Evolutionary conservation across 192 early-diverging fungal species (phyloP), one percentile per base, ranked within the genome.

Genomic region (Backusella psychrophila): DNA sequence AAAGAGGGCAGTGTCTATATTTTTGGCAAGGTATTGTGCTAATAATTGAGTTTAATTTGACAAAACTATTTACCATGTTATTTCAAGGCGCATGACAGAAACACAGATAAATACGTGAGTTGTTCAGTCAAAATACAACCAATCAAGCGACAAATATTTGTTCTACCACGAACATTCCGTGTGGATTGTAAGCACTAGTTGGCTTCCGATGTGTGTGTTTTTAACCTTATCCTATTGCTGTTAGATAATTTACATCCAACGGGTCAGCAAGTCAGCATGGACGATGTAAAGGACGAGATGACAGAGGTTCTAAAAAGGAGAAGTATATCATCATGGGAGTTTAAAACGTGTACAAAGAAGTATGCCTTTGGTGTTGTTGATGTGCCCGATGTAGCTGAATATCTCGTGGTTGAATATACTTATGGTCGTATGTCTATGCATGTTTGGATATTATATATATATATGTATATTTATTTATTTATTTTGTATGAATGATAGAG

Each of bases 351-450:
- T 0, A 79, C 84, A 29, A 87, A 96, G 19, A 92, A 93, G 39
- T 99, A 99, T 79, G 96, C 95, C 0, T 99, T 99, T 74, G 96
- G 97, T 74, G 17, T 89, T 3, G 87, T 92, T 3, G 90, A 83
- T 3, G 85, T 99, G 34, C 98, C 98, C 6, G 78, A 84, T 0
- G 84, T 92, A 39, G 83, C 91, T 5, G 90, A 96, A 39, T 98
- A 97, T 77, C 83, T 98, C 31, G 97, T 98, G 72, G 91, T 96
- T 0, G 46, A 71, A 12, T 77, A 77, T 31, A 11, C 19, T 42
- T 77, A 77, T n/a, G 41, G 39, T 41, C 52, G 69, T 77, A 77
- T 66, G 52, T 52, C 8, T 26, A 11, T 39, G 38, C 38, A 39
- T 29, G 31, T 33, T 52, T 44, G 42, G 46, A 12, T 46, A 1